Base-by-base conservation (phyloP, 495 filamentous ascomycete genomes). In the Pseudoneurospora amorphoporcata region DNA sequence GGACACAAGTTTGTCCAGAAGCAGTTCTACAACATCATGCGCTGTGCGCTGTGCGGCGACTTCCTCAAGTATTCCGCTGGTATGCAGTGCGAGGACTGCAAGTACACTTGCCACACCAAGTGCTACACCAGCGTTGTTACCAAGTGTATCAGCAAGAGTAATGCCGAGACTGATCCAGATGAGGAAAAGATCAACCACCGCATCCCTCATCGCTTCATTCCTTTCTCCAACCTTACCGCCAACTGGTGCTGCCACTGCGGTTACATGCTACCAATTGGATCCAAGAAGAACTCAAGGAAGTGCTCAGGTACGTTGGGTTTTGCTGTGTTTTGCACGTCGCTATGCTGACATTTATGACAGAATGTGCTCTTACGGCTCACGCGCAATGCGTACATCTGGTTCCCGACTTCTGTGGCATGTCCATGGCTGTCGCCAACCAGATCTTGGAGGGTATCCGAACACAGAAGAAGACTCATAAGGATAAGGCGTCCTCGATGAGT, bases 1-100 rank as follows among this genome's bases (percentile, higher is more conserved):
- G 95, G 95, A 39, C 95, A 99, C 90, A 98, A 98, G 83, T 99
- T 99, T 76, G 89, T 98, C 68, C 90, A 92, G 75, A 94, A 97
- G 82, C 95, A 97, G 81, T 99, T 98, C 84, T 99, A 98, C 90
- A 98, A 98, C 85, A 97, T 99, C 81, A 99, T 99, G 95, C 95
- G 96, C 76, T 99, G 95, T 84, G 96, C 95, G 40, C 89, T 98
- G 29, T 99, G 95, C 82, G 96, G 95, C 71, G 96, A 98, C 72
- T 97, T 98, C 77, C 90, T 99, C 83, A 98, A 98, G 79, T 98
- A 98, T 82, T 94, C 94, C 39, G 92, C 95, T 17, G 96, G 95
- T 65, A 98, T 98, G 95, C 95, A 99, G 84, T 99, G 95, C 80
- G 91, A 95, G 73, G 95, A 99, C 83, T 99, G 95, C 93, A 98